A percentile compares a stretch with the other conserved stretches of the same genome.
phyloP scores from a whole-genome alignment of 352 stramenopile genomes.

The Hyphochytrium catenoides region DNA sequence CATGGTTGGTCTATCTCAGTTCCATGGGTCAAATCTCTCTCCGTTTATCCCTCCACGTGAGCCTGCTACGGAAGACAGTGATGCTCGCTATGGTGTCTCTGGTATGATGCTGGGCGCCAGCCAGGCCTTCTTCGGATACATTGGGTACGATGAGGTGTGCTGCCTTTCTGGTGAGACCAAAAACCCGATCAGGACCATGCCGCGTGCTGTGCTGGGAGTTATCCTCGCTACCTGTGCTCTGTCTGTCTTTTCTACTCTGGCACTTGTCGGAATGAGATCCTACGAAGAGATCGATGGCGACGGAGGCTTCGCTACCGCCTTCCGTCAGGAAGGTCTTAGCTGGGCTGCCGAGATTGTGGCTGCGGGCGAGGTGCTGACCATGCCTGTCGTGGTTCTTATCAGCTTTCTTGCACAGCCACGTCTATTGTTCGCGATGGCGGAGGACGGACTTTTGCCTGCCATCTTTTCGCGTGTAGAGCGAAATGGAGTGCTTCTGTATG shows the following conservation, averaged over 20 bases:
- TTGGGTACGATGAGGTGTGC: constrained; percentile 91
- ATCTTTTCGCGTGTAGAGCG: constrained; percentile 62
- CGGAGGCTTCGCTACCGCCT: constrained; percentile 40
- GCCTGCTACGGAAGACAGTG: constrained; percentile 13
- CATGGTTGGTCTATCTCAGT: constrained; percentile 47
- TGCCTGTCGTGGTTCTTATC: constrained; percentile 79
- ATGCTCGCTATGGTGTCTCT: constrained; percentile 27
- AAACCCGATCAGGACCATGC: constrained; percentile 57
- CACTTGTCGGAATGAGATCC: constrained; percentile 71
- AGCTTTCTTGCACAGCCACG: constrained; percentile 73
- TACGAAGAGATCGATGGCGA: constrained; percentile 49
- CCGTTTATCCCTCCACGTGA: constrained; percentile 42
- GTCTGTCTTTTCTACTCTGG: constrained; percentile 58
- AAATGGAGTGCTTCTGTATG: constrained; percentile 49
- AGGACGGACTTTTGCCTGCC: constrained; percentile 69
- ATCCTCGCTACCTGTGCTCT: constrained; percentile 50
- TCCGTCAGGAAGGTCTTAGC: constrained; percentile 19
- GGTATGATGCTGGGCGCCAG: constrained; percentile 66
- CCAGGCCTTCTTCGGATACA: constrained; percentile 84
- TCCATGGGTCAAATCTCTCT: constrained; percentile 44
- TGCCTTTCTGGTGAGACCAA: constrained; percentile 68
- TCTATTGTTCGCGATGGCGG: constrained; percentile 71
- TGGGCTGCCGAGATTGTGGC: constrained; percentile 60
- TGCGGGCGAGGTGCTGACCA: constrained; percentile 70
- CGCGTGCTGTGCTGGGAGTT: constrained; percentile 61